A percentile compares a stretch with the other conserved stretches of the same genome.
These are phyloP conservation scores for Melaleuca quinquenervia DNA, from an alignment of 345 rosid species.

Conservation along the genomic window DNA sequence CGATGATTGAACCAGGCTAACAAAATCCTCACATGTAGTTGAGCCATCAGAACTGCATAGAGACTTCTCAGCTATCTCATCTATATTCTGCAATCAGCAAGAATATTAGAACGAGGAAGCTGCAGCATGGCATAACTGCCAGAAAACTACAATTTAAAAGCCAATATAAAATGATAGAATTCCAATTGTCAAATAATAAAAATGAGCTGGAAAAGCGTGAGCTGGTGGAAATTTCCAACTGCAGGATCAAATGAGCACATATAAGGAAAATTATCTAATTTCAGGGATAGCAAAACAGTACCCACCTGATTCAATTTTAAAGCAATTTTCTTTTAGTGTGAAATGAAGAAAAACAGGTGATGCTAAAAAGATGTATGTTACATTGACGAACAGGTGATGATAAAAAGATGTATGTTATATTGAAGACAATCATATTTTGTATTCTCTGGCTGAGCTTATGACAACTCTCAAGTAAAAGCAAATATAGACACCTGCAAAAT, in stretches of 20 bases:
- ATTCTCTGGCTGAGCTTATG: background rate
- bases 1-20: slow-evolving; percentile 67
- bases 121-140: background rate
- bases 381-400: background rate
- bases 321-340: background rate
- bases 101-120: slow-evolving; percentile 4
- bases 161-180: background rate
- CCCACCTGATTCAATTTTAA: background rate
- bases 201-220: background rate
- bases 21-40: slow-evolving; percentile 72
- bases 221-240: background rate
- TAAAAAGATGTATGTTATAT: background rate
- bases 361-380: background rate
- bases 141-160: background rate
- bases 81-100: slow-evolving; percentile 49
- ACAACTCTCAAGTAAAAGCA: background rate
- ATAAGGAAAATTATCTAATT: background rate
- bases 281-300: background rate
- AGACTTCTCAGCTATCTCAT: slow-evolving; percentile 67
- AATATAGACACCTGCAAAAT: background rate
- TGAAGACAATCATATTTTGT: background rate
- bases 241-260: background rate
- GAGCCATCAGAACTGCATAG: slow-evolving; percentile 59
- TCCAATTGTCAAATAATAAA: background rate
- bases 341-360: background rate